Conservation (phyloP, 768 basidiomycete genomes). For the Sporobolomyces pararoseus region DNA sequence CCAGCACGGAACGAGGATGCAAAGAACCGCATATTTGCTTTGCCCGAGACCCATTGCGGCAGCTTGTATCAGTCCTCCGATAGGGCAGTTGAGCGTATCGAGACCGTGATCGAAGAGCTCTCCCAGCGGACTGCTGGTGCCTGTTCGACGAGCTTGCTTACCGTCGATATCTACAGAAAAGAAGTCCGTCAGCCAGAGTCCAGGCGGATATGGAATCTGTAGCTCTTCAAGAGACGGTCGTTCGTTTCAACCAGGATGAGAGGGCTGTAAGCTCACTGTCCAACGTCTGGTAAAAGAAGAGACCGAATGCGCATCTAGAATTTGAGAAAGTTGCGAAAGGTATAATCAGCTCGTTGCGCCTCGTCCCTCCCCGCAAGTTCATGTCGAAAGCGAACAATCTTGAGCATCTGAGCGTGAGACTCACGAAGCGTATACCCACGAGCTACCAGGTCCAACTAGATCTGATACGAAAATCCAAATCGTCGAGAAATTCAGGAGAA, state of each 20-base stretch:
- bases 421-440: slow-evolving; percentile 15
- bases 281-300: slow-evolving; percentile 41
- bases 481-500: slow-evolving; percentile 26
- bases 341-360: too few relatives aligned
- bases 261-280: too few relatives aligned
- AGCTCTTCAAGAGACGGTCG: not conserved
- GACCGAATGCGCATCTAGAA: slow-evolving; percentile 17
- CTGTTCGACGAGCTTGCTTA: slow-evolving; percentile 33
- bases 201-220: too few relatives aligned
- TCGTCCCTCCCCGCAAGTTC: too few relatives aligned
- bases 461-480: slow-evolving; percentile 14
- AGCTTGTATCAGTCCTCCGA: slow-evolving; percentile 30
- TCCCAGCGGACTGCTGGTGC: slow-evolving; percentile 24
- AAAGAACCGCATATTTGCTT: slow-evolving; percentile 24
- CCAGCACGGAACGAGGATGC: slow-evolving; percentile 35
- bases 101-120: slow-evolving; percentile 80
- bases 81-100: slow-evolving; percentile 39
- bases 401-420: too few relatives aligned
- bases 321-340: too few relatives aligned
- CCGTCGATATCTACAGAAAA: slow-evolving; percentile 33
- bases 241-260: too few relatives aligned
- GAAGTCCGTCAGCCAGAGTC: not conserved
- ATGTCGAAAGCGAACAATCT: too few relatives aligned
- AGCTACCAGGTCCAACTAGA: not conserved
- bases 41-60: slow-evolving; percentile 28